phyloP scores from a whole-genome alignment of 2,329 filamentous ascomycete species.

The Botrytis elliptica region DNA sequence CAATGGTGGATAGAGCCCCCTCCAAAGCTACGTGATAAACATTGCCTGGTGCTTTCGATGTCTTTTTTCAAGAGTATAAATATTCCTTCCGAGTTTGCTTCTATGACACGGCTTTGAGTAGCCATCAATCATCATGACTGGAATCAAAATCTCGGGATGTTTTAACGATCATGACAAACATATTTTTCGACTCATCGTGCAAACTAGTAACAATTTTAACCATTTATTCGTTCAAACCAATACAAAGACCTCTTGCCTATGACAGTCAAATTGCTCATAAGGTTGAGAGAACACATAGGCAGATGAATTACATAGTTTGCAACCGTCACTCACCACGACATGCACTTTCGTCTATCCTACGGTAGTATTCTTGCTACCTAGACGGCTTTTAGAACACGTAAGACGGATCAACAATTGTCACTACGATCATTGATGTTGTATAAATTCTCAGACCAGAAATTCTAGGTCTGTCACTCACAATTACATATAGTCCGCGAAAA shows the following conservation, averaged over 20 bases:
- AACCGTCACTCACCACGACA: fast-evolving
- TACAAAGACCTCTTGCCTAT: neutral
- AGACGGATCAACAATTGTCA: neutral
- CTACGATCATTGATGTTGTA: too few species aligned
- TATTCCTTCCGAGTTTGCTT: neutral
- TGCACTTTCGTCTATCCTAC: fast-evolving
- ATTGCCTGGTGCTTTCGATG: neutral
- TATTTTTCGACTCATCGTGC: neutral
- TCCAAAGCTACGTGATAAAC: neutral
- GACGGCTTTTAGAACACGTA: too few species aligned
- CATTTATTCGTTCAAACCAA: neutral
- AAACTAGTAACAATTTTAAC: neutral
- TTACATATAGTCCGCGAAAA: too few species aligned
- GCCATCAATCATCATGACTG: too few species aligned
- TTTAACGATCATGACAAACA: neutral
- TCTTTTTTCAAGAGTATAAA: neutral
- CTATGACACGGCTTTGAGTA: neutral
- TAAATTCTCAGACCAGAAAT: too few species aligned
- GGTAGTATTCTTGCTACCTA: neutral
- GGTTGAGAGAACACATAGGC: neutral
- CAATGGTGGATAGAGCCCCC: neutral
- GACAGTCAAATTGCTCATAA: neutral
- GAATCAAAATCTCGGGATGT: neutral
- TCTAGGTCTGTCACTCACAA: too few species aligned
- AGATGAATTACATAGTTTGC: neutral